phyloP scores from a whole-genome alignment of 2,329 filamentous ascomycete species.

The Rhynchosporium agropyri region DNA sequence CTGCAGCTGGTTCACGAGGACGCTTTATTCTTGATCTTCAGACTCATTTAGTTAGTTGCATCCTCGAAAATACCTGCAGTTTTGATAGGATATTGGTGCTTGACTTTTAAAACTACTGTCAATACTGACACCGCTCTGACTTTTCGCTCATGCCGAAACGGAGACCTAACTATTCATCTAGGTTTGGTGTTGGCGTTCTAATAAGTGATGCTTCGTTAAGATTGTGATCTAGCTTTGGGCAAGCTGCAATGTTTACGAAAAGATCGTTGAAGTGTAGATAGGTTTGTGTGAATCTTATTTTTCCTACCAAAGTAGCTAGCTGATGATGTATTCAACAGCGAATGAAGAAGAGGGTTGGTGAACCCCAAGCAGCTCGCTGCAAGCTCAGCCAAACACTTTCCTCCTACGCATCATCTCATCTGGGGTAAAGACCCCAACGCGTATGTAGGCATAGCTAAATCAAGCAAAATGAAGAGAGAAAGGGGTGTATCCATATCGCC shows the following conservation, averaged over 20 bases:
- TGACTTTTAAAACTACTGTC: neutral
- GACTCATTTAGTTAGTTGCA: too few relatives aligned
- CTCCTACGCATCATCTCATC: constrained; percentile 11
- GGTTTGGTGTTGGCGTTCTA: too few relatives aligned
- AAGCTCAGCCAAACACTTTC: constrained; percentile 9
- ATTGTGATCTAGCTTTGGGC: too few relatives aligned
- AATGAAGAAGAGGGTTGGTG: neutral
- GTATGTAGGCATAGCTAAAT: constrained; percentile 6
- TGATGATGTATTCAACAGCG: neutral
- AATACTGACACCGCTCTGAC: neutral
- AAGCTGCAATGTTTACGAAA: too few relatives aligned
- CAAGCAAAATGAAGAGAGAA: neutral
- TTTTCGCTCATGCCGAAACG: too few relatives aligned
- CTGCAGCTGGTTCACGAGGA: too few relatives aligned
- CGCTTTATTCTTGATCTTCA: too few relatives aligned
- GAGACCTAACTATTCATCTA: too few relatives aligned
- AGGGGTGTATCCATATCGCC: constrained; percentile 6
- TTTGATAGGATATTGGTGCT: neutral
- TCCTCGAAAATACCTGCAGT: too few relatives aligned
- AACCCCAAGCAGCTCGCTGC: neutral
- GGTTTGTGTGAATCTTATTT: neutral
- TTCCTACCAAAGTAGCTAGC: neutral
- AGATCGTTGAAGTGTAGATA: too few relatives aligned
- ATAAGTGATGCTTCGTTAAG: neutral
- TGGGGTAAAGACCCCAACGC: neutral